phyloP scores from a whole-genome alignment of 2,329 filamentous ascomycete genomes.

The Cladobotryum mycophilum region DNA sequence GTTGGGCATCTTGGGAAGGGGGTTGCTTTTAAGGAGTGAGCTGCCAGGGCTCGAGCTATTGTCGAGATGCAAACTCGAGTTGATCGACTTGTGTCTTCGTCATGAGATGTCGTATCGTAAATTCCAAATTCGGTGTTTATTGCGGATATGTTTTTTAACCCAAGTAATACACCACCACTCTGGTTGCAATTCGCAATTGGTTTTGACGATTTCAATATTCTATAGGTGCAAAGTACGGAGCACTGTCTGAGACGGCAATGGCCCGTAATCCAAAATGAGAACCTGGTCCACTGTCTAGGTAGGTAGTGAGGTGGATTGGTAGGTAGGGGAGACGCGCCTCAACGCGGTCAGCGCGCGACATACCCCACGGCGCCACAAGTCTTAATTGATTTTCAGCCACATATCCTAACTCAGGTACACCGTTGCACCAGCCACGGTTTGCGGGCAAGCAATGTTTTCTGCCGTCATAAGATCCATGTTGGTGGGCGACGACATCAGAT shows the following conservation, averaged over 20 bases:
- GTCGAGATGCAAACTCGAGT: slow-evolving; percentile 13
- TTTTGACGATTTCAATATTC: slow-evolving; percentile 1
- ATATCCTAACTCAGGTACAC: not conserved
- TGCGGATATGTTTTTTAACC: not conserved
- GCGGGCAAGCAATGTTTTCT: not conserved
- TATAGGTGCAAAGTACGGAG: not conserved
- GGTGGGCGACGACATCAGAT: not conserved
- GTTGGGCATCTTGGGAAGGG: slow-evolving; percentile 47
- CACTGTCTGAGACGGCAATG: not conserved
- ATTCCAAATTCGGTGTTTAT: not conserved
- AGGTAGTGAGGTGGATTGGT: slow-evolving; percentile 5
- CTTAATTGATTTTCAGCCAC: slow-evolving; percentile 28
- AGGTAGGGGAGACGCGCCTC: slow-evolving; percentile 26
- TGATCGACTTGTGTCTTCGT: slow-evolving; percentile 10
- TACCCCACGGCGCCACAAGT: slow-evolving; percentile 17
- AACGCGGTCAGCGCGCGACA: slow-evolving; percentile 27
- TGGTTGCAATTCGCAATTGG: no score
- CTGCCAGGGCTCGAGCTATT: not conserved
- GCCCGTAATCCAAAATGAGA: not conserved
- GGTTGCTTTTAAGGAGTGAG: slow-evolving; percentile 1
- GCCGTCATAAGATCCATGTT: slow-evolving; percentile 1
- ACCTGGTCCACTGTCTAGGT: not conserved
- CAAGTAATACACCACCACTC: no score
- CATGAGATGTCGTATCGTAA: slow-evolving; percentile 13
- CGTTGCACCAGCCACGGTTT: slow-evolving; percentile 6